A percentile compares a stretch with the other conserved stretches of the same genome.
phyloP scores from a whole-genome alignment of 208 protist species.

The Endotrypanum monterogeii region DNA sequence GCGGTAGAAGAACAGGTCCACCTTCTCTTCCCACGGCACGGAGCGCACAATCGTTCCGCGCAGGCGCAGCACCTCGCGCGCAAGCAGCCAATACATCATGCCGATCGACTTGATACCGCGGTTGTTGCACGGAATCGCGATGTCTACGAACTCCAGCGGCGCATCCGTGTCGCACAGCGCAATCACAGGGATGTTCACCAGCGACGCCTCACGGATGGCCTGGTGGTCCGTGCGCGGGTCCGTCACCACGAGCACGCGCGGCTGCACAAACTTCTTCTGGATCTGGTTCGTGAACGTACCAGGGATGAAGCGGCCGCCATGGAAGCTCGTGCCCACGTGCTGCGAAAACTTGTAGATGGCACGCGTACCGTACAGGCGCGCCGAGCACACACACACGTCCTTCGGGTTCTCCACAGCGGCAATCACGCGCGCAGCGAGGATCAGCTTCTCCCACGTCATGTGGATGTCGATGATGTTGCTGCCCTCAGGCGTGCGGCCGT shows the following conservation, averaged over 20 bases:
- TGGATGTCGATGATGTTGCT: conserved; percentile 98
- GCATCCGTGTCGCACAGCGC: conserved; percentile 99
- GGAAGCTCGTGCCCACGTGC: conserved; percentile 92
- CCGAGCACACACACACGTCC: conserved; percentile 97
- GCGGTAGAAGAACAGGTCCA: conserved; percentile 99
- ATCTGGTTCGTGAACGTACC: conserved; percentile 99
- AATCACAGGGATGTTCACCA: conserved; percentile 99
- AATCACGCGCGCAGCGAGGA: conserved; percentile 98
- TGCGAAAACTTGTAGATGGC: conserved; percentile 98
- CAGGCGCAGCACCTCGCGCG: conserved; percentile 97
- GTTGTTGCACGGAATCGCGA: conserved; percentile 99
- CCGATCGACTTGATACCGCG: conserved; percentile 95
- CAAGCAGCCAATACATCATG: conserved; percentile 99
- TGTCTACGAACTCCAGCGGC: conserved; percentile 96
- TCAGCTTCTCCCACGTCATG: conserved; percentile 99
- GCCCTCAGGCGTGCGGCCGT: conserved; percentile 86
- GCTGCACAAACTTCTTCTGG: conserved; percentile 98
- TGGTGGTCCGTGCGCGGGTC: conserved; percentile 97
- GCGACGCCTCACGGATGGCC: conserved; percentile 96
- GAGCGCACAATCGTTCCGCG: conserved; percentile 92
- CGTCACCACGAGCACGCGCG: conserved; percentile 97
- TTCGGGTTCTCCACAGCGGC: conserved; percentile 98
- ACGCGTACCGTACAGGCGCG: conserved; percentile 94
- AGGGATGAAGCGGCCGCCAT: conserved; percentile 97
- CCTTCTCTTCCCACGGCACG: conserved; percentile 97